Evolutionary conservation across 371 early-diverging fungal species (phyloP), one percentile per base, ranked within the genome.

Genomic region (Catenaria anguillulae): DNA sequence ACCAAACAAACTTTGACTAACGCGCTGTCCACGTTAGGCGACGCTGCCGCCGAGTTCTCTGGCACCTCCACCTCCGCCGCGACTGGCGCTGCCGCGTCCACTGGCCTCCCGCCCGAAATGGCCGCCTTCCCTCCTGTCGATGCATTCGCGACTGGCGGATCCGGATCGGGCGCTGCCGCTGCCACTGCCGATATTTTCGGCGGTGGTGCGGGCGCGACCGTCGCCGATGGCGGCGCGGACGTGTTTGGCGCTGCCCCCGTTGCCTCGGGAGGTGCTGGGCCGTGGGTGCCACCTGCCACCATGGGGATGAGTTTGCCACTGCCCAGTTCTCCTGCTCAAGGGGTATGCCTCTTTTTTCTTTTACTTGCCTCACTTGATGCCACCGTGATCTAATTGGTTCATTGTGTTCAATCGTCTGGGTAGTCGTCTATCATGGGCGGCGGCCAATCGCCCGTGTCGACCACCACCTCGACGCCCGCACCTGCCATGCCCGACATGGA

Each of bases 11-110:
- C 15, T 23, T 2, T 12, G 13, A n/a, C n/a, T n/a, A n/a, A n/a
- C n/a, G n/a, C n/a, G n/a, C n/a, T 24, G n/a, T 58, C 26, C 34
- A 2, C 55, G 2, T 15, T 45, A 55, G 90, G 90, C 52, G 82
- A 82, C 46, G 87, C 86, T 69, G 86, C 86, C 37, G 83, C 83
- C 68, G 69, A 82, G 40, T 81, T 88, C 60, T 72, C 73, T 31
- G 61, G 61, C 24, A 59, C 56, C 29, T 60, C 61, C 35, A 21
- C 24, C 61, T 50, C 60, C 2, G 5, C 40, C 17, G 5, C 40
- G 40, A 31, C 64, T 23, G 34, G 26, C 3, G 21, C 63, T 24
- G 29, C 60, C 21, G 26, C 61, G 1, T 66, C 67, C 46, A 52
- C 56, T 24, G 46, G 8, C 24, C 4, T 21, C n/a, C 23, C 10